phyloP scores from a whole-genome alignment of 192 early-diverging fungal species.

The Backusella mclennaniae region DNA sequence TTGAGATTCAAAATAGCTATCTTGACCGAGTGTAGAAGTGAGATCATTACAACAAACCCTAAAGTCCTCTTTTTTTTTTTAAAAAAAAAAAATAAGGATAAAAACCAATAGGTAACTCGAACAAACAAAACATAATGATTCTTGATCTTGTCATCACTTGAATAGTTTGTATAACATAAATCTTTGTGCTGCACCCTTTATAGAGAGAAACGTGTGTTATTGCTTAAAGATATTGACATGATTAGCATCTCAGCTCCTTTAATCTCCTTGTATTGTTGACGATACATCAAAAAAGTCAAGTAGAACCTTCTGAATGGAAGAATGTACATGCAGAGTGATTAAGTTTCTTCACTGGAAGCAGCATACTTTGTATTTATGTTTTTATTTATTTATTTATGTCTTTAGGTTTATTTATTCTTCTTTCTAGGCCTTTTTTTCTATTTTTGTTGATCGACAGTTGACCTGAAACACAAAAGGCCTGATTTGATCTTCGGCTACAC shows the following conservation, averaged over 20 bases:
- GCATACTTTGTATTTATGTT: not conserved
- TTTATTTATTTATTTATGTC: not conserved
- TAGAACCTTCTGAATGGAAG: constrained; percentile 1
- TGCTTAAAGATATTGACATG: not conserved
- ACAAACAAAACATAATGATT: not conserved
- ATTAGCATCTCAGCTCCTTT: not conserved
- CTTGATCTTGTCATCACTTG: not conserved
- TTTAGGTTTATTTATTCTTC: not conserved
- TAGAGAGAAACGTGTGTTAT: not conserved
- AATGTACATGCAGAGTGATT: constrained; percentile 2
- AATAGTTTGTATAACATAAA: not conserved
- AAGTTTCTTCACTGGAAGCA: constrained; percentile 1
- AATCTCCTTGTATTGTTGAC: not conserved
- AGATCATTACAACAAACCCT: not conserved
- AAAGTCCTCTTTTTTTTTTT: not conserved
- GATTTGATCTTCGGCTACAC: constrained; percentile 6
- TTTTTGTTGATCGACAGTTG: constrained; percentile 1
- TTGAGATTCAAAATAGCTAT: constrained; percentile 5
- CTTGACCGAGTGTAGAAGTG: not conserved
- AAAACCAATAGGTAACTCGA: not conserved
- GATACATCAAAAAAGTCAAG: not conserved
- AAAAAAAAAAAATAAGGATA: not conserved
- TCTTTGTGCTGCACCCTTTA: not conserved
- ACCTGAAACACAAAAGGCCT: constrained; percentile 1
- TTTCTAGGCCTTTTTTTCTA: not conserved